Conservation (phyloP, 164 flowering plant species). For the Protea cynaroides region DNA sequence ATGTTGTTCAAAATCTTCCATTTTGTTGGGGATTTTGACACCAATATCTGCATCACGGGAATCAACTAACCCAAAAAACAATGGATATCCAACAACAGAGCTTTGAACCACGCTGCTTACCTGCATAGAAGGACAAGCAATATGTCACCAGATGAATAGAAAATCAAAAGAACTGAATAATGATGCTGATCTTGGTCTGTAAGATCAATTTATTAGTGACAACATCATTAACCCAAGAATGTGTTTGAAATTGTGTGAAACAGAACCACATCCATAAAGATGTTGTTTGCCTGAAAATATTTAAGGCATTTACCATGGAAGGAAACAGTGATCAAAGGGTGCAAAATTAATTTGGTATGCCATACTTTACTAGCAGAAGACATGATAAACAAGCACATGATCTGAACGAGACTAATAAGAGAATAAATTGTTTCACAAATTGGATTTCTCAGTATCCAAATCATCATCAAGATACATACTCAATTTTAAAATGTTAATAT, state of each 20-base stretch:
- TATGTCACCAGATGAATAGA: background rate
- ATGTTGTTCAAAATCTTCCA: constrained; percentile 24
- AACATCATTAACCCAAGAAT: too few species aligned
- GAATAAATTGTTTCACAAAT: too few species aligned
- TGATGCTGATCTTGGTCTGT: too few species aligned
- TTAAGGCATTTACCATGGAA: background rate
- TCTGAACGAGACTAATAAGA: background rate
- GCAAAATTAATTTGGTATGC: background rate
- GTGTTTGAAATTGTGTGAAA: too few species aligned
- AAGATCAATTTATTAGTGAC: too few species aligned
- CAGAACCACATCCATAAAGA: too few species aligned
- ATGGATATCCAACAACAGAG: constrained; percentile 19
- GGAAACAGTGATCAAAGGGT: background rate
- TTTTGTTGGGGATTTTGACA: constrained; percentile 27
- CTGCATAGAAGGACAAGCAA: constrained; percentile 25
- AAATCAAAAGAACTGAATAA: too few species aligned
- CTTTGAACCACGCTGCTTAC: constrained; percentile 31
- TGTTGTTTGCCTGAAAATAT: too few species aligned
- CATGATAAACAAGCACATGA: background rate
- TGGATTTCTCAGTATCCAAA: background rate
- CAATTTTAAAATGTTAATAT: background rate
- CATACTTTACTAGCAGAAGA: background rate
- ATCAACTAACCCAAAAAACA: constrained; percentile 46
- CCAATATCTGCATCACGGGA: constrained; percentile 56
- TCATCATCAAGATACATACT: background rate